Evolutionary conservation across 148 eudicot genomes (phyloP).

Genomic region (Polygonum aviculare): DNA sequence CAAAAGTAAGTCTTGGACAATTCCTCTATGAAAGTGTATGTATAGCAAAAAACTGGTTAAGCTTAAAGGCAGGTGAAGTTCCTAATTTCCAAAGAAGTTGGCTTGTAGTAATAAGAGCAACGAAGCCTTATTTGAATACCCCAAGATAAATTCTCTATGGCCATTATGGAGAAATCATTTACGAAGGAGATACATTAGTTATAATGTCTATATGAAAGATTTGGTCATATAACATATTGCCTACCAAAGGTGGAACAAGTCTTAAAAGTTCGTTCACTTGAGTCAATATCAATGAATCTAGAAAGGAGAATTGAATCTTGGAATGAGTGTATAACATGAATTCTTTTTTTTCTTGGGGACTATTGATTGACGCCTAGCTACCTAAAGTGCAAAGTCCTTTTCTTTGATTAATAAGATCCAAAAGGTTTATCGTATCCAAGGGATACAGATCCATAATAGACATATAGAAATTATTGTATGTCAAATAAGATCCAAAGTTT

Average conservation of each 20-base stretch:
- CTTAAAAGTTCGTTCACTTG: conserved; percentile 4
- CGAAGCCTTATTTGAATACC: neutral
- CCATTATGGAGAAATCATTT: conserved; percentile 12
- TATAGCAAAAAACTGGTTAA: neutral
- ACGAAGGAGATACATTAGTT: conserved; percentile 14
- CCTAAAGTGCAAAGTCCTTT: too few species aligned
- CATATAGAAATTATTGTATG: too few species aligned
- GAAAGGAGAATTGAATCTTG: neutral
- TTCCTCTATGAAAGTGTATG: neutral
- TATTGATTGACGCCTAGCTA: too few species aligned
- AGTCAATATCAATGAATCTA: conserved; percentile 12
- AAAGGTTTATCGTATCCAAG: too few species aligned
- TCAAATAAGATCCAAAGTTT: too few species aligned
- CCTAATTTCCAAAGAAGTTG: conserved; percentile 13
- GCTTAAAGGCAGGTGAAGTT: neutral
- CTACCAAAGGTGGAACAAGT: conserved; percentile 11
- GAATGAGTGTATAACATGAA: neutral
- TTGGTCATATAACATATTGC: conserved; percentile 8
- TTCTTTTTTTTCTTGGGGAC: too few species aligned
- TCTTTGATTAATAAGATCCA: too few species aligned
- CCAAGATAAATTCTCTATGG: neutral
- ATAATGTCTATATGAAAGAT: conserved; percentile 14
- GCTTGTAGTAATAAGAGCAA: conserved; percentile 12
- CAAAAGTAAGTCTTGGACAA: too few species aligned
- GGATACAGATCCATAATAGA: too few species aligned